Conservation (phyloP, 345 rosid species). For the Linum lewisii region DNA sequence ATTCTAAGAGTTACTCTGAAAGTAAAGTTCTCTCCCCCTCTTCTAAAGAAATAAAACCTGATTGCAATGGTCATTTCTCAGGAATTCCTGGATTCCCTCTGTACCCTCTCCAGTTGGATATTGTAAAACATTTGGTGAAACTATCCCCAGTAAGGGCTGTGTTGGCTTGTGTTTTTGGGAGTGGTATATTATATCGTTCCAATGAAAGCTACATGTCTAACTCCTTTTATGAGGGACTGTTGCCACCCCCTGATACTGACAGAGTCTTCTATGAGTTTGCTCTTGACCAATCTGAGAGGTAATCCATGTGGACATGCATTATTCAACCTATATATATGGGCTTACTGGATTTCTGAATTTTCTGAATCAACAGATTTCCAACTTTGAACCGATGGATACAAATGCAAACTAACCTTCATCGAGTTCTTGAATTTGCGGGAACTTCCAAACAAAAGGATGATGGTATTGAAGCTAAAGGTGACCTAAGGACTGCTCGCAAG, state of each 20-base stretch:
- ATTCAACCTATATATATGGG: slow-evolving; percentile 10
- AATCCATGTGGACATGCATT: slow-evolving; percentile 14
- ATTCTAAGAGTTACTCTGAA: slow-evolving; percentile 40
- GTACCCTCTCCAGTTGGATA: slow-evolving; percentile 88
- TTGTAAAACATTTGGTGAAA: slow-evolving; percentile 83
- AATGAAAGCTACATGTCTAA: slow-evolving; percentile 59
- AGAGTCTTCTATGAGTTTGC: slow-evolving; percentile 85
- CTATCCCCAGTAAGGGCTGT: slow-evolving; percentile 90
- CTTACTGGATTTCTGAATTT: slow-evolving; percentile 14
- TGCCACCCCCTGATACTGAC: slow-evolving; percentile 65
- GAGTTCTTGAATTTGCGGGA: slow-evolving; percentile 85
- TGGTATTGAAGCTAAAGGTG: slow-evolving; percentile 41
- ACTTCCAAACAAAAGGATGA: slow-evolving; percentile 47
- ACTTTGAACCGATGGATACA: slow-evolving; percentile 97
- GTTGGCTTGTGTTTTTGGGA: slow-evolving; percentile 93
- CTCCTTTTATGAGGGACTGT: slow-evolving; percentile 48
- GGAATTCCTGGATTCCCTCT: slow-evolving; percentile 67
- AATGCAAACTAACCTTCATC: slow-evolving; percentile 91
- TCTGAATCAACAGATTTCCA: slow-evolving; percentile 52
- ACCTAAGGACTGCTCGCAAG: slow-evolving; percentile 54
- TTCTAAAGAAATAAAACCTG: slow-evolving; percentile 65
- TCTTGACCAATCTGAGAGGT: slow-evolving; percentile 99
- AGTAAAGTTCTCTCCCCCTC: slow-evolving; percentile 59
- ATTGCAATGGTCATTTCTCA: slow-evolving; percentile 57
- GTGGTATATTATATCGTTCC: slow-evolving; percentile 71